Evolutionary conservation across 2,329 filamentous ascomycete genomes (phyloP).

Genomic region (Pestalotiopsis sp.): DNA sequence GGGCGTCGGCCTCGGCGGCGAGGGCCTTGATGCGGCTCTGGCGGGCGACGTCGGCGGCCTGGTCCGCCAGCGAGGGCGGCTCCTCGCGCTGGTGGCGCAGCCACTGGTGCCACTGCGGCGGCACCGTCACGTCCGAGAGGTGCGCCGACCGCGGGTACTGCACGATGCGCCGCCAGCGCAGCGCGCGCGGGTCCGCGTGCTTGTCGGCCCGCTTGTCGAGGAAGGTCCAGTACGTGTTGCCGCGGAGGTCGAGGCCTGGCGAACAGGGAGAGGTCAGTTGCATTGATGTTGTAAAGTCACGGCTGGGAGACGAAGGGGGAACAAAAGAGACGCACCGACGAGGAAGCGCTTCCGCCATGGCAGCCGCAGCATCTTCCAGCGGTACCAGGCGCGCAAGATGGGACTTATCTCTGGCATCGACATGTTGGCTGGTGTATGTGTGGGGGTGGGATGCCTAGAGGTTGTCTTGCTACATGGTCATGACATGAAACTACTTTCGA

Average conservation of each 20-base stretch:
- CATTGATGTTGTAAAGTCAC: not conserved
- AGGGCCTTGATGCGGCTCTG: constrained; percentile 56
- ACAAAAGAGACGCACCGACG: constrained; percentile 48
- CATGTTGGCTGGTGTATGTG: constrained; percentile 26
- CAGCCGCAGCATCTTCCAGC: constrained; percentile 64
- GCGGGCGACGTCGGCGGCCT: constrained; percentile 54
- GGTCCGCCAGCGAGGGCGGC: constrained; percentile 60
- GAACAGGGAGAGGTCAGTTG: constrained; percentile 1
- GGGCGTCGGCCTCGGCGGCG: constrained; percentile 63
- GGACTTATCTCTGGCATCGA: constrained; percentile 38
- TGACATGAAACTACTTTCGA: not conserved
- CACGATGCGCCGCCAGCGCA: constrained; percentile 64
- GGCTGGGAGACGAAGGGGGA: not conserved
- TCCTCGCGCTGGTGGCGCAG: constrained; percentile 60
- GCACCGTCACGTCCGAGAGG: constrained; percentile 57
- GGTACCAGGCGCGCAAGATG: constrained; percentile 52
- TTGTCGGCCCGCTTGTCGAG: constrained; percentile 38
- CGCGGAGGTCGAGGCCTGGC: constrained; percentile 63
- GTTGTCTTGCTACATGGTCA: not conserved
- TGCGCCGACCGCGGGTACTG: constrained; percentile 58
- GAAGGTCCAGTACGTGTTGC: constrained; percentile 74
- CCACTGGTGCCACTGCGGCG: constrained; percentile 71
- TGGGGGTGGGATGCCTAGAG: not conserved
- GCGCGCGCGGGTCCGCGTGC: constrained; percentile 30
- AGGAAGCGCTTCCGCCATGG: constrained; percentile 68